Base-by-base conservation (phyloP, 306 rosid genomes). In the Spatholobus suberectus region DNA sequence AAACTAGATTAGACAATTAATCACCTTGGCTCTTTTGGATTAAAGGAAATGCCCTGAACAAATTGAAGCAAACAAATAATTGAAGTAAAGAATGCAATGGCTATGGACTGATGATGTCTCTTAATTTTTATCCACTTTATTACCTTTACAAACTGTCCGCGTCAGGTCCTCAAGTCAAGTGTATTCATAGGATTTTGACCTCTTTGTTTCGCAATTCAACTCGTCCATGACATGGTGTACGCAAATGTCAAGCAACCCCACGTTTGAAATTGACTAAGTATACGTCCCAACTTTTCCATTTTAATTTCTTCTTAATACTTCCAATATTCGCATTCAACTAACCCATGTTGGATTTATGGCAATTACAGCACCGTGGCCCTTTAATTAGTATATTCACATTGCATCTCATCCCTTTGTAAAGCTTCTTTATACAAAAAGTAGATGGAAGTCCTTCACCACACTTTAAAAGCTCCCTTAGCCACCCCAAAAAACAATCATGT, bases 241-340 rank as follows among this genome's bases (percentile, higher is more conserved):
- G 37, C 54, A 37, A 84, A 81, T 77, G 88, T 81, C 86, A 84
- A 84, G 77, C 76, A 84, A 84, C 86, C 83, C 88, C 88, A 81
- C 86, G 17, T 73, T 66, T 81, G 80, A 87, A 81, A 62, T 73
- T 79, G 58, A 78, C 62, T 52, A 68, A 66, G 1, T 21, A 13
- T 32, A 26, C 29, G 62, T 62, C 79, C 47, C 81, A 68, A 41
- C 82, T 37, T 69, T 81, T 69, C 18, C 47, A 63, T 51, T 57
- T 70, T 37, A 58, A 76, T 59, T 47, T 74, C 29, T 77, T 86
- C 77, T 62, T 13, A 55, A 68, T 68, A 37, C 73, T 51, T 61
- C 85, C 52, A 75, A 83, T 26, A 34, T 57, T 80, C 75, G 63
- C 74, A 76, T 76, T 72, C 78, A 83, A 87, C 83, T 54, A 55